A percentile compares a stretch with the other conserved stretches of the same genome.
These are phyloP conservation scores for Microstroma glucosiphilum DNA, from an alignment of 1,284 basidiomycete genomes.

Conservation along the genomic window DNA sequence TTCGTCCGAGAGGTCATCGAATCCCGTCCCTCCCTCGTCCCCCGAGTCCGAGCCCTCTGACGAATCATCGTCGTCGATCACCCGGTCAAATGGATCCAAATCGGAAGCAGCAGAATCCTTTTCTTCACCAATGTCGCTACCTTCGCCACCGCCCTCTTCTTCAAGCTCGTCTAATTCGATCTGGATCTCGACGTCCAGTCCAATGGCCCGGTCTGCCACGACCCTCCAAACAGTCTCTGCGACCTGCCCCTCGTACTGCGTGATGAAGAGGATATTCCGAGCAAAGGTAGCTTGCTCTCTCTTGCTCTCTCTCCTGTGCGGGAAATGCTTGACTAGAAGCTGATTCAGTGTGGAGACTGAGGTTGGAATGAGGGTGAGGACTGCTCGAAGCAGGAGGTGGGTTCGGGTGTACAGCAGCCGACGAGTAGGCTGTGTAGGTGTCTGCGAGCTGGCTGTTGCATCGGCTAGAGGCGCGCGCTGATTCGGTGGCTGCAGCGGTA, in stretches of 20 bases:
- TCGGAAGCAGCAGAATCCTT: constrained; percentile 57
- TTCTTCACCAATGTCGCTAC: constrained; percentile 60
- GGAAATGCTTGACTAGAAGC: constrained; percentile 75
- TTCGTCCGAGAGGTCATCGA: constrained; percentile 57
- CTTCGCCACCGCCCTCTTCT: constrained; percentile 46
- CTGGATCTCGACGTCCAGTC: constrained; percentile 97
- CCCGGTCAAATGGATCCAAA: constrained; percentile 73
- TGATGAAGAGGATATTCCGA: constrained; percentile 76
- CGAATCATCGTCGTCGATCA: constrained; percentile 56
- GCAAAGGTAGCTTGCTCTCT: constrained; percentile 82
- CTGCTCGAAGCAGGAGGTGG: constrained; percentile 74
- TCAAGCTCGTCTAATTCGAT: constrained; percentile 89
- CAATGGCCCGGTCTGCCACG: constrained; percentile 82
- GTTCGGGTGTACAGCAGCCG: constrained; percentile 77
- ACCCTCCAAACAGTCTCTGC: constrained; percentile 75
- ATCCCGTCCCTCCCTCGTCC: not conserved
- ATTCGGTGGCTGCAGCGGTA: not conserved
- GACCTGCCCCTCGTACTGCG: constrained; percentile 82
- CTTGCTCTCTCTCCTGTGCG: constrained; percentile 82
- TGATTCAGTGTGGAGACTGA: constrained; percentile 61
- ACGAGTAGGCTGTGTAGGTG: constrained; percentile 56
- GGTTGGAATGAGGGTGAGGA: constrained; percentile 71
- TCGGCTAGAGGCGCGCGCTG: not conserved
- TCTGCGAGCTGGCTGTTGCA: not conserved
- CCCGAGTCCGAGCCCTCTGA: constrained; percentile 21